Base-by-base conservation (phyloP, 2,329 filamentous ascomycete genomes). In the Cryphonectria parasitica region DNA sequence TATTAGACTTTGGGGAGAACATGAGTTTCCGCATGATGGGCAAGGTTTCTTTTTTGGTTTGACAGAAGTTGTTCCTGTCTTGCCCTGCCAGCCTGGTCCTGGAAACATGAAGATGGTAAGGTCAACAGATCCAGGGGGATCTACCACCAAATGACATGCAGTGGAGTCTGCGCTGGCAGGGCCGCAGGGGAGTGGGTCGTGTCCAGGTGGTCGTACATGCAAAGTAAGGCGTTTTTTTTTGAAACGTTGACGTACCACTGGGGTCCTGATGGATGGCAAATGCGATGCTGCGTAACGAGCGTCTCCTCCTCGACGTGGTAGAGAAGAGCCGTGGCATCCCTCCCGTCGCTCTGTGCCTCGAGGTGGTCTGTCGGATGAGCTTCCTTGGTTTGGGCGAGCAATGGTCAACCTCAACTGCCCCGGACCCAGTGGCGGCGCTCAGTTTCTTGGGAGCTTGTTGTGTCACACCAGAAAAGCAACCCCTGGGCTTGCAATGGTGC, bases 231-330 rank as follows among this genome's bases (percentile, higher is more conserved):
- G 69, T 67, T 68, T 69, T 67, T 68, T 69, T 45, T 68, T 68
- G 66, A 36, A 71, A 66, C 62, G 43, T 60, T 67, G 64, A 73
- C 78, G 74, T 77, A 80, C 78, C 75, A 72, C 72, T 75, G 68
- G 76, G 68, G 75, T 77, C 75, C 61, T 73, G 74, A 69, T 78
- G 75, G 69, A 77, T 76, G 43, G 70, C 69, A 66, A 77, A 78
- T 66, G 64, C 71, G 54, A 73, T 64, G 54, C 65, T 72, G 34
- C 63, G 69, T 58, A 73, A 72, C 67, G 76, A 77, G 74, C 73
- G 74, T 61, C 75, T 74, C 58, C 66, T 62, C 63, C 64, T 66
- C 28, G 62, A 66, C 52, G 66, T 58, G 15, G 54, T 65, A 67
- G 73, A 63, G 65, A 77, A 71, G 65, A 75, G 75, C 61, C 58